A percentile compares a stretch with the other conserved stretches of the same genome.
phyloP scores from a whole-genome alignment of 257 asterid genomes.

The Solanum virginianum region DNA sequence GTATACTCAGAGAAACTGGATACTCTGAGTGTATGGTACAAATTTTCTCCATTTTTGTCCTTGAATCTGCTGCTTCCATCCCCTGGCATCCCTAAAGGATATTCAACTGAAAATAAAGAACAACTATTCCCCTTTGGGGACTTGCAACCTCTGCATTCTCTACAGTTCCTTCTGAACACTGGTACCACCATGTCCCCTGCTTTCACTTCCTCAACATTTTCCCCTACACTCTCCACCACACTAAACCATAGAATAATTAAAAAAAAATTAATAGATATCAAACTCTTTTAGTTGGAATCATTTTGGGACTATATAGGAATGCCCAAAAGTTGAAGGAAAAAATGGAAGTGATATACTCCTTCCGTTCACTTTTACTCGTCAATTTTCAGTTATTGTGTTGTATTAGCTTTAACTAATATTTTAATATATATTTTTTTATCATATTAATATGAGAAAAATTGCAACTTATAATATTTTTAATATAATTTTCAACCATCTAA shows the following conservation, averaged over 20 bases:
- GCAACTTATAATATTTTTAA: too few species aligned
- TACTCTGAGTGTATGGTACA: conserved; percentile 15
- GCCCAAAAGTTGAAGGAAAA: too few species aligned
- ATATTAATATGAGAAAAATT: too few species aligned
- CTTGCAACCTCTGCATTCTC: conserved; percentile 30
- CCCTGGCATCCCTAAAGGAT: conserved; percentile 22
- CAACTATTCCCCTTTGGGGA: conserved; percentile 14
- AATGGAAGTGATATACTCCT: too few species aligned
- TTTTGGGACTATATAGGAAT: too few species aligned
- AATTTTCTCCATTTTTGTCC: conserved; percentile 6
- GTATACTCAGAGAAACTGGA: conserved; percentile 31
- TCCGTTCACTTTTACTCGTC: too few species aligned
- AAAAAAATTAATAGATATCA: background rate
- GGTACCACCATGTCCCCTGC: conserved; percentile 30
- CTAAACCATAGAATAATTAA: background rate
- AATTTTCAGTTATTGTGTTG: too few species aligned
- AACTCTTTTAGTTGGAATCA: too few species aligned
- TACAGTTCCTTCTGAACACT: conserved; percentile 21
- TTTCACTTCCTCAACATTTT: conserved; percentile 29
- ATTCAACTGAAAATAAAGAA: conserved; percentile 9
- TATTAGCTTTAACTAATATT: too few species aligned
- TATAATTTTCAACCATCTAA: too few species aligned
- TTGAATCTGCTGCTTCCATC: conserved; percentile 25
- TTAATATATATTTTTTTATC: too few species aligned
- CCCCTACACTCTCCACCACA: conserved; percentile 33